Base-by-base conservation (phyloP, 2,329 filamentous ascomycete genomes). In the Fusarium armeniacum region DNA sequence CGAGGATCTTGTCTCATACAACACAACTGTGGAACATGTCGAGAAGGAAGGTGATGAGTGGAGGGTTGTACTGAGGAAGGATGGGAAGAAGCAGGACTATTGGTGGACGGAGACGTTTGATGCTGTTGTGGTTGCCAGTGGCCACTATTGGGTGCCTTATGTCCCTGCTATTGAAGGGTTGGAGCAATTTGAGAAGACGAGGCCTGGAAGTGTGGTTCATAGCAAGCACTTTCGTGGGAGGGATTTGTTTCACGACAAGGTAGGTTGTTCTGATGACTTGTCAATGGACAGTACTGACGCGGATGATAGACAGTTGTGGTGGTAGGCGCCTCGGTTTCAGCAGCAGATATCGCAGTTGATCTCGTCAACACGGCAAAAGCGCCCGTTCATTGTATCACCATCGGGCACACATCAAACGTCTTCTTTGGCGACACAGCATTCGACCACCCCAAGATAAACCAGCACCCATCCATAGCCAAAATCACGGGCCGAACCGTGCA, bases 101-200 rank as follows among this genome's bases (percentile, higher is more conserved):
- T 91, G 89, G 88, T 90, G 88, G 88, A 79, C 78, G 0, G 89
- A 91, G 73, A 79, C 79, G 30, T 90, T 90, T 58, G 89, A 91
- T 70, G 88, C 86, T 0, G 82, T 90, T 0, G 79, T 90, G 1
- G 83, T 90, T 5, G 88, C 87, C 2, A 87, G 82, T 35, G 89
- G 89, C 0, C 87, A 90, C 67, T 90, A 87, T 67, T 84, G 81
- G 32, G 86, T 90, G 2, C 88, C 88, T 0, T 90, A 85, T 60
- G 80, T 88, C 24, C 84, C 86, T 2, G 58, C 78, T 0, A 82
- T 88, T 18, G 74, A 81, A 2, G 86, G 86, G 0, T 70, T 89
- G 9, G 81, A 81, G 4, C 80, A 82, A 43, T 83, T 85, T 58
- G 83, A 86, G 63, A 78, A 77, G 62, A 67, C 62, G 2, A 73